Percentiles rank a stretch among this genome's conserved stretches.
Evolutionary conservation across 2,329 filamentous ascomycete species (phyloP).

Genomic region (Colletotrichum navitas): DNA sequence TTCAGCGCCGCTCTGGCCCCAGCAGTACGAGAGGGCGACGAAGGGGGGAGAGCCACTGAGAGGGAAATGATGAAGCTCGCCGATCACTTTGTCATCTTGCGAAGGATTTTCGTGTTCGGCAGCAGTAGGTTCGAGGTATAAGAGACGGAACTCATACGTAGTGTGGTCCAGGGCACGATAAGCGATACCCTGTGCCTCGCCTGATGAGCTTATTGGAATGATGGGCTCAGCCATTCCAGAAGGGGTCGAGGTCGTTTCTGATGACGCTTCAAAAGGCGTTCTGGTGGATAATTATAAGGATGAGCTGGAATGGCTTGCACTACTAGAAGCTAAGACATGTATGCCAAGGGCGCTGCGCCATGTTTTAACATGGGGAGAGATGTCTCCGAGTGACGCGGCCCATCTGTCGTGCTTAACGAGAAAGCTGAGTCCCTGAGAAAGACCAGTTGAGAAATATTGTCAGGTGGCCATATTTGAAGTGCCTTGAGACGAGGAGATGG

Average conservation of each 20-base stretch:
- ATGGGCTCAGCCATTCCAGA: neutral
- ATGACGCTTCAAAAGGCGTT: neutral
- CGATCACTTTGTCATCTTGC: neutral
- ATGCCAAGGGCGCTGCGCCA: neutral
- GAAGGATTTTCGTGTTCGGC: neutral
- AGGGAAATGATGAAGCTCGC: neutral
- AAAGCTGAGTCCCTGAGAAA: neutral
- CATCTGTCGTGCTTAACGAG: neutral
- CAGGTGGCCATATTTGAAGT: neutral
- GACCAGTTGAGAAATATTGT: neutral
- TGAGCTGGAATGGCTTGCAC: neutral
- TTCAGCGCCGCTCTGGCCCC: neutral
- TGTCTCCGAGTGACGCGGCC: neutral
- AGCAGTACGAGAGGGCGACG: constrained; percentile 21
- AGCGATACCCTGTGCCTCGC: neutral
- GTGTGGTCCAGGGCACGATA: constrained; percentile 1
- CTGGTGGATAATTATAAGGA: neutral
- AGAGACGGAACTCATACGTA: constrained; percentile 16
- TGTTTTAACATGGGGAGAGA: neutral
- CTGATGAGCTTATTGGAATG: neutral
- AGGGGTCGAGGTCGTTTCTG: neutral
- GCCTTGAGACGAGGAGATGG: neutral
- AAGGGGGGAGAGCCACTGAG: neutral
- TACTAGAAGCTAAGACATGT: neutral
- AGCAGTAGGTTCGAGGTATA: constrained; percentile 7